Percentiles rank a stretch among this genome's conserved stretches.
phyloP scores from a whole-genome alignment of 2,329 filamentous ascomycete genomes.

The Sphaerulina populicola region DNA sequence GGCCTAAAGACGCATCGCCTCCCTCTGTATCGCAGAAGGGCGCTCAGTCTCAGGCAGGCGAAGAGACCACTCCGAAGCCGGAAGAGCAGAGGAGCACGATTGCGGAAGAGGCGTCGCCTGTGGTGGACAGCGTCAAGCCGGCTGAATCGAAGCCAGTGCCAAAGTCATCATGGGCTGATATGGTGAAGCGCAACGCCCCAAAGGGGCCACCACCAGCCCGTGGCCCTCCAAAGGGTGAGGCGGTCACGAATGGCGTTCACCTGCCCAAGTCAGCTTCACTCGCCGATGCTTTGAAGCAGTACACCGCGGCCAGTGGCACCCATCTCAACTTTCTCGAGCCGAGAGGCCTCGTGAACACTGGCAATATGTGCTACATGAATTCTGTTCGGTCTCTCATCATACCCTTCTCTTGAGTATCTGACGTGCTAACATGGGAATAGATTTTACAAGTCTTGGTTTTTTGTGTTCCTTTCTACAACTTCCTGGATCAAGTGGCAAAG shows the following conservation, averaged over 20 bases:
- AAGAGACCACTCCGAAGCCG: slow-evolving; percentile 12
- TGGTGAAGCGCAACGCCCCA: slow-evolving; percentile 49
- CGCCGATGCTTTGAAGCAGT: slow-evolving; percentile 67
- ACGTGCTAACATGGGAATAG: slow-evolving; percentile 40
- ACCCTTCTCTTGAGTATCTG: neutral
- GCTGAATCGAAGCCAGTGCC: slow-evolving; percentile 36
- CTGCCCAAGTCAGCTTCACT: slow-evolving; percentile 48
- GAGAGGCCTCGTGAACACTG: slow-evolving; percentile 87
- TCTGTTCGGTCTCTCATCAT: slow-evolving; percentile 59
- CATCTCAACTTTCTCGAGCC: slow-evolving; percentile 82
- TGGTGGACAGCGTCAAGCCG: slow-evolving; percentile 33
- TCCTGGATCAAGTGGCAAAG: slow-evolving; percentile 77
- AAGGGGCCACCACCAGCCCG: slow-evolving; percentile 28
- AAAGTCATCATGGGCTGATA: slow-evolving; percentile 62
- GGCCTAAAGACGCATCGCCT: slow-evolving; percentile 35
- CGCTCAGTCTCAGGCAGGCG: slow-evolving; percentile 9
- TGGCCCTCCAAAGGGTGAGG: slow-evolving; percentile 23
- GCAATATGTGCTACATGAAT: slow-evolving; percentile 99
- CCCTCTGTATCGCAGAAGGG: slow-evolving; percentile 33
- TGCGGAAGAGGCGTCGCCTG: slow-evolving; percentile 21
- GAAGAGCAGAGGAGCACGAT: slow-evolving; percentile 9
- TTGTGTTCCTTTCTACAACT: slow-evolving; percentile 88
- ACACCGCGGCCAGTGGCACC: slow-evolving; percentile 55
- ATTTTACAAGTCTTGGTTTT: slow-evolving; percentile 92
- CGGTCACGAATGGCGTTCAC: slow-evolving; percentile 28